Conservation (phyloP, 257 asterid genomes). For the Solanum infundibuliforme region DNA sequence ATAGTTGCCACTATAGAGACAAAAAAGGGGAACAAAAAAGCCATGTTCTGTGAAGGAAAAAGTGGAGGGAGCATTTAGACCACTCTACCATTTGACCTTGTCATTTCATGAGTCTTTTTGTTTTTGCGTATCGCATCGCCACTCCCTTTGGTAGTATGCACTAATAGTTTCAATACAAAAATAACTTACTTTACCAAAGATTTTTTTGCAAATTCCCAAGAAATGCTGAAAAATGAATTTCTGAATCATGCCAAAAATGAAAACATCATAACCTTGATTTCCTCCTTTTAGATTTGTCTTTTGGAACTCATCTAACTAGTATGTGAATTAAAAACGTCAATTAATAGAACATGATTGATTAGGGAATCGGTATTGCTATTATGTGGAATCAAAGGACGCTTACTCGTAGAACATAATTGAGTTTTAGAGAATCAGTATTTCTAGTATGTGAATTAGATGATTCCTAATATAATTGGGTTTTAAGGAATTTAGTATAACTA, state of each 20-base stretch:
- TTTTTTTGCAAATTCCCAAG: background rate
- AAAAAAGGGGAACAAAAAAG: background rate
- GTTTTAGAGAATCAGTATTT: background rate
- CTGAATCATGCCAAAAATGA: background rate
- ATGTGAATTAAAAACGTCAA: background rate
- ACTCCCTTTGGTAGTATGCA: background rate
- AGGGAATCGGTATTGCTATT: background rate
- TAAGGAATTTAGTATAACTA: background rate
- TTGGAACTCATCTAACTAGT: background rate
- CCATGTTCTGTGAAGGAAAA: background rate
- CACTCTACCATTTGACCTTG: background rate
- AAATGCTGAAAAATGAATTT: background rate
- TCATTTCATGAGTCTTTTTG: background rate
- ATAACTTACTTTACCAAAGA: background rate
- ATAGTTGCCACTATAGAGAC: background rate
- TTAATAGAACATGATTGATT: background rate
- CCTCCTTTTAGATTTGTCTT: background rate
- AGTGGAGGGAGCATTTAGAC: background rate
- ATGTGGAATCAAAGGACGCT: background rate
- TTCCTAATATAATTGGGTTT: background rate
- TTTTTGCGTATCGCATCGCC: background rate
- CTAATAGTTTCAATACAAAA: background rate
- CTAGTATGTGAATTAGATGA: background rate
- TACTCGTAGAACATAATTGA: background rate
- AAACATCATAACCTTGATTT: background rate